Evolutionary conservation across 805 yeast genomes (phyloP).

Genomic region (Saccharomycopsis microspora): DNA sequence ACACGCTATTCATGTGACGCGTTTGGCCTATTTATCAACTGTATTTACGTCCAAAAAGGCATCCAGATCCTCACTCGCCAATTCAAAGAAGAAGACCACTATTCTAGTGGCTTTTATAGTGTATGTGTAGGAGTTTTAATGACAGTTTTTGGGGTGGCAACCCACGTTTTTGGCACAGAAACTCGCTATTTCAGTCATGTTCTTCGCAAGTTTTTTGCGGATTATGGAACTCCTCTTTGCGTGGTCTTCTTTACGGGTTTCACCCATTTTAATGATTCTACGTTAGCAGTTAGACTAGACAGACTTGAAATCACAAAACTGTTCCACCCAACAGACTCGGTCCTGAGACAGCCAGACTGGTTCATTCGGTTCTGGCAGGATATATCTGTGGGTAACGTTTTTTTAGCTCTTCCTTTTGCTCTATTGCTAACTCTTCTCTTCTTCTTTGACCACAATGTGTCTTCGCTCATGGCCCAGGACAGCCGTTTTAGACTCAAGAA

Average conservation of each 20-base stretch:
- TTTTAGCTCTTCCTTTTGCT: conserved; percentile 90
- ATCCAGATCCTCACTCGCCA: conserved; percentile 70
- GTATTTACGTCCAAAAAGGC: conserved; percentile 85
- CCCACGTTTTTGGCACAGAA: conserved; percentile 41
- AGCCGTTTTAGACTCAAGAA: conserved; percentile 70
- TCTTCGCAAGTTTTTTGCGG: conserved; percentile 62
- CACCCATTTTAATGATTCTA: conserved; percentile 53
- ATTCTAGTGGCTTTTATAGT: conserved; percentile 56
- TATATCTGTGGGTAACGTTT: conserved; percentile 61
- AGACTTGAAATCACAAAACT: conserved; percentile 60
- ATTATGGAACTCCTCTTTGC: conserved; percentile 74
- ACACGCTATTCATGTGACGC: conserved; percentile 83
- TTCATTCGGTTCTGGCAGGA: conserved; percentile 65
- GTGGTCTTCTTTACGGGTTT: conserved; percentile 91
- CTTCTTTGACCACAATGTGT: conserved; percentile 92
- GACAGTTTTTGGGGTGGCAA: conserved; percentile 57
- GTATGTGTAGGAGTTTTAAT: conserved; percentile 65
- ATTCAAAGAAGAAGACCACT: conserved; percentile 32
- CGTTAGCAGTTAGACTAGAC: conserved; percentile 34
- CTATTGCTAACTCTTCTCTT: conserved; percentile 71
- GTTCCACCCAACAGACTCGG: conserved; percentile 59
- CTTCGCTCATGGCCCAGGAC: conserved; percentile 86
- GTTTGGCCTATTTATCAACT: conserved; percentile 83
- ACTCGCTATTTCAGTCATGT: conserved; percentile 50
- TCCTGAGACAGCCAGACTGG: conserved; percentile 45